These are phyloP conservation scores for Trichoderma brevicompactum DNA, from an alignment of 2,329 filamentous ascomycete species.

Conservation along the genomic window DNA sequence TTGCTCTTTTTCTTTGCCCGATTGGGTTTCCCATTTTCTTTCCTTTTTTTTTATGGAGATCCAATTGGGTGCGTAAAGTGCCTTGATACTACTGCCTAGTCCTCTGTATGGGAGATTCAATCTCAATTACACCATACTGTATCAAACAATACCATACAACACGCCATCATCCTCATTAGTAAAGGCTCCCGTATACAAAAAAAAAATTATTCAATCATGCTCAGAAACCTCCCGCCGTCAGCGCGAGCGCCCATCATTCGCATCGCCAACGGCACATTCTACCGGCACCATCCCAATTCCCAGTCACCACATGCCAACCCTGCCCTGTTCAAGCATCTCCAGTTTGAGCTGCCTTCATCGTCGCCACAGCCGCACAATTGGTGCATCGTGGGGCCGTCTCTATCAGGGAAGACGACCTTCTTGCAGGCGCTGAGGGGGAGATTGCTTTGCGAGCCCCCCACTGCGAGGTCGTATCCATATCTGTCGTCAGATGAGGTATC, in stretches of 20 bases:
- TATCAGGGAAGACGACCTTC: conserved; percentile 80
- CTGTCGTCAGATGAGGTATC: conserved; percentile 67
- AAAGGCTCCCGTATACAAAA: neutral
- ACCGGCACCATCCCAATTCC: conserved; percentile 70
- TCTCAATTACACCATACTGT: neutral
- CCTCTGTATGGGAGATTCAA: too few relatives aligned
- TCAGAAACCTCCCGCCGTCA: conserved; percentile 44
- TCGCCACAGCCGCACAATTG: conserved; percentile 65
- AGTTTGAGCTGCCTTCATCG: conserved; percentile 68
- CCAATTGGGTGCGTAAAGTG: neutral
- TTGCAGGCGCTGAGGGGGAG: conserved; percentile 78
- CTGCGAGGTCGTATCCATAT: conserved; percentile 77
- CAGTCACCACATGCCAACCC: conserved; percentile 61
- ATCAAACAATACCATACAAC: too few relatives aligned
- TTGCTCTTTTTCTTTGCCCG: neutral
- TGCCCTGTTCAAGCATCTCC: conserved; percentile 72
- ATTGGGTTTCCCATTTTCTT: neutral
- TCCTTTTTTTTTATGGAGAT: neutral
- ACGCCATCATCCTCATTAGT: too few relatives aligned
- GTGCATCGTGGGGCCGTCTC: conserved; percentile 81
- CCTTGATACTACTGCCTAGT: too few relatives aligned
- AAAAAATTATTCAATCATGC: conserved; percentile 17
- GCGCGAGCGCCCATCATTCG: conserved; percentile 64
- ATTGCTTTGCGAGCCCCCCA: conserved; percentile 75
- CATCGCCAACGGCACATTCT: conserved; percentile 82